Evolutionary conservation across 176 grass and related monocot species (phyloP).

Genomic region (Aegilops longissima): DNA sequence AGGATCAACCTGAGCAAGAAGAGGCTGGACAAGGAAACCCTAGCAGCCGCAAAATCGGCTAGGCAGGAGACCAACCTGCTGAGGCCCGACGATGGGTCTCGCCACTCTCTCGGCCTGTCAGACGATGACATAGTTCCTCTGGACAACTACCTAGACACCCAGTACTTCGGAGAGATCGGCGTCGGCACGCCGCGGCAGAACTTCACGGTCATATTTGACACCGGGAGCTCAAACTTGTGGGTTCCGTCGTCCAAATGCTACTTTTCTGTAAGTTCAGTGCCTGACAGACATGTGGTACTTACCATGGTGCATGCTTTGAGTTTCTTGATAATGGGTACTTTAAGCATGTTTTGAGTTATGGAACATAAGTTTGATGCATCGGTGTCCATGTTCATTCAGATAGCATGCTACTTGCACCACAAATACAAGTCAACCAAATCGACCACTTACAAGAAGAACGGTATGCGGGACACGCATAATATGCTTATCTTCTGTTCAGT

Average conservation of each 20-base stretch:
- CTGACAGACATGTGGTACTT: not conserved
- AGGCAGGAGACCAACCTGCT: constrained; percentile 38
- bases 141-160: constrained; percentile 80
- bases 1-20: constrained; percentile 79
- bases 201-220: constrained; percentile 81
- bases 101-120: constrained; percentile 24
- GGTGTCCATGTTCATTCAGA: constrained; percentile 34
- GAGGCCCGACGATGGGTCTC: constrained; percentile 14
- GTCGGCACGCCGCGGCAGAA: constrained; percentile 72
- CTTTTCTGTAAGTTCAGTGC: constrained; percentile 53
- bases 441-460: constrained; percentile 66
- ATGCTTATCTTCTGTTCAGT: not conserved
- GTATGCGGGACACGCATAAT: constrained; percentile 22
- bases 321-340: not conserved
- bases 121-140: constrained; percentile 61
- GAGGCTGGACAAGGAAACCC: constrained; percentile 43
- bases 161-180: constrained; percentile 75
- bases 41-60: constrained; percentile 46
- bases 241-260: constrained; percentile 68
- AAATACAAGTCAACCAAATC: constrained; percentile 53
- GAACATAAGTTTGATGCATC: not conserved
- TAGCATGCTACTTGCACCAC: constrained; percentile 74
- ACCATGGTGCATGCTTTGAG: not conserved
- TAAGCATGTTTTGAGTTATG: not conserved
- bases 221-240: constrained; percentile 86